Base-by-base conservation (phyloP, 2,329 filamentous ascomycete species). In the Parafenestella ontariensis region DNA sequence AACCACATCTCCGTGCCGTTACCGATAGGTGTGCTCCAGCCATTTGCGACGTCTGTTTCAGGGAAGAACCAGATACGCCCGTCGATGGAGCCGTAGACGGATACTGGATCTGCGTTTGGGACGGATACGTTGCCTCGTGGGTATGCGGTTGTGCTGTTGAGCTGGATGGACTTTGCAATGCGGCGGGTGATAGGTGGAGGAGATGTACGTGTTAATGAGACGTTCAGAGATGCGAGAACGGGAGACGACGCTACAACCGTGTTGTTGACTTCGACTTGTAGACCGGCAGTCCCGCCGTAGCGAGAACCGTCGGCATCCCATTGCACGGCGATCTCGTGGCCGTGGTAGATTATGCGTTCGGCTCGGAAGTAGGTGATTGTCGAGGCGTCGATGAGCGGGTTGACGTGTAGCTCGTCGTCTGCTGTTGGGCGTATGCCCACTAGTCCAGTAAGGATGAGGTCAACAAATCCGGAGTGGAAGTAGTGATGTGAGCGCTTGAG, bases 391-490 rank as follows among this genome's bases (percentile, higher is more conserved):
- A 74, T 69, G 1, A 77, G 66, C 0, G 78, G 77, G 49, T 78
- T 77, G 17, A 80, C 71, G 48, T 78, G 76, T 1, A 80, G 67
- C 0, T 70, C 61, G 51, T 78, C 68, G 28, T 77, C 72, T 8
- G 70, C 66, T 0, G 71, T 70, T 3, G 78, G 73, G 0, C 77
- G 75, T 29, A 80, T 75, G 0, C 78, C 78, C 0, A 80, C 73
- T 2, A 80, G 66, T 0, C 78, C 78, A 0, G 75, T 72, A 13
- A 80, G 68, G 29, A 80, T 64, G 2, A 76, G 67, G 50, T 80
- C 78, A 23, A 76, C 69, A 56, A 74, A 80, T 1, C 77, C 77
- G 1, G 78, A 80, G 64, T 80, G 78, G 66, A 80, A 80, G 61
- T 80, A 80, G 49, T 80, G 78, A 13, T 72, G 76, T 2, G 75